phyloP scores from a whole-genome alignment of 1,284 basidiomycete genomes.

The Ustilago nuda region DNA sequence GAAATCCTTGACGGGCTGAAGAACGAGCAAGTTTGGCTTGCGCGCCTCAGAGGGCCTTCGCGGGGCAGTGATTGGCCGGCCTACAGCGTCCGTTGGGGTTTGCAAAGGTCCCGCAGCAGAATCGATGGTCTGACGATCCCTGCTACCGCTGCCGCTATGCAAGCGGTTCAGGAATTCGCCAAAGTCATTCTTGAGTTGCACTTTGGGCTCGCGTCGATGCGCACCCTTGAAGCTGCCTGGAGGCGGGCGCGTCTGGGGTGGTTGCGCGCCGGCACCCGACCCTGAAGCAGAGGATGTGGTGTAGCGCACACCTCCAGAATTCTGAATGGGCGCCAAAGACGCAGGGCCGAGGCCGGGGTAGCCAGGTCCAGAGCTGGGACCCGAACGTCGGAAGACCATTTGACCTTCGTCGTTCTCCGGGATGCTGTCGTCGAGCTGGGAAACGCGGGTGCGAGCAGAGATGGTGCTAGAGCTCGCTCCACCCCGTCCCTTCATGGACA shows the following conservation, averaged over 20 bases:
- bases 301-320: conserved; percentile 2
- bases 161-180: conserved; percentile 24
- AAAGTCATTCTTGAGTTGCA: conserved; percentile 23
- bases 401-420: conserved; percentile 27
- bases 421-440: conserved; percentile 42
- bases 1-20: conserved; percentile 35
- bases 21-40: conserved; percentile 28
- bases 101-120: conserved; percentile 6
- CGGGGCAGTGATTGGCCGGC: conserved; percentile 9
- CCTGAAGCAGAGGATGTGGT: not conserved
- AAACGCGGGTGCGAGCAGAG: conserved; percentile 28
- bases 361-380: conserved; percentile 16
- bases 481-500: conserved; percentile 35
- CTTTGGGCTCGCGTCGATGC: conserved; percentile 33
- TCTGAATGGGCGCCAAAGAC: conserved; percentile 14
- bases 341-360: conserved; percentile 19
- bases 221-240: conserved; percentile 48
- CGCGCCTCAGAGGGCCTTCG: conserved; percentile 28
- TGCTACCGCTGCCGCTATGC: conserved; percentile 1
- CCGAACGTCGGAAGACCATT: conserved; percentile 34
- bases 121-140: not conserved
- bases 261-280: conserved; percentile 4
- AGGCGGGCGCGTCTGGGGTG: conserved; percentile 8
- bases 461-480: conserved; percentile 14
- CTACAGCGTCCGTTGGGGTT: conserved; percentile 17